A percentile compares a stretch with the other conserved stretches of the same genome.
Conservation (phyloP, 495 filamentous ascomycete genomes). For the Penicillium longicatenatum region DNA sequence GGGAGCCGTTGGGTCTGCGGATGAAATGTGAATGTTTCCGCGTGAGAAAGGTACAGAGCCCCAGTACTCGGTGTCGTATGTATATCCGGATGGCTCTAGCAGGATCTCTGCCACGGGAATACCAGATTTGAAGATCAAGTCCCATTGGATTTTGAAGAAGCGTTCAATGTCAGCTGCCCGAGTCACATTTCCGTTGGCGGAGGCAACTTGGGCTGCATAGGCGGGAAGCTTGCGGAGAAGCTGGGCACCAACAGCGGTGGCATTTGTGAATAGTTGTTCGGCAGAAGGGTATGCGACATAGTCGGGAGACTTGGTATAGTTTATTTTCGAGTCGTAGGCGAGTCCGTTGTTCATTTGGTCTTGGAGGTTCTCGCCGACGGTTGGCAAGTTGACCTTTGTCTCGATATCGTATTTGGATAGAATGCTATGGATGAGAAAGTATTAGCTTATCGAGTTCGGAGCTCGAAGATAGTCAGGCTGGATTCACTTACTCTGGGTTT, state of each 20-base stretch:
- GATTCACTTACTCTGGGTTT: slow-evolving; percentile 22
- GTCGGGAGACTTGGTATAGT: slow-evolving; percentile 14
- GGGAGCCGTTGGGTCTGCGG: slow-evolving; percentile 30
- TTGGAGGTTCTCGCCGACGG: slow-evolving; percentile 27
- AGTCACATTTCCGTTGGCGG: slow-evolving; percentile 23
- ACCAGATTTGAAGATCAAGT: slow-evolving; percentile 34
- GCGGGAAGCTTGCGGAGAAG: slow-evolving; percentile 21
- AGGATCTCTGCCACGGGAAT: slow-evolving; percentile 46
- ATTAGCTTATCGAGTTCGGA: background rate
- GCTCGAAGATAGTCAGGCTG: too few species aligned
- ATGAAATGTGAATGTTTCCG: slow-evolving; percentile 57
- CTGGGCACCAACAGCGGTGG: slow-evolving; percentile 16
- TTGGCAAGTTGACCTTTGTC: slow-evolving; percentile 22
- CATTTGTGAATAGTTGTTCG: slow-evolving; percentile 19
- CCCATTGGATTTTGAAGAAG: slow-evolving; percentile 29
- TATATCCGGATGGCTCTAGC: slow-evolving; percentile 26
- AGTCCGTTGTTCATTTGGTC: slow-evolving; percentile 30
- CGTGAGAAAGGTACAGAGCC: slow-evolving; percentile 51
- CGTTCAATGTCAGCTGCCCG: slow-evolving; percentile 17
- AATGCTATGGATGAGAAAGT: slow-evolving; percentile 5
- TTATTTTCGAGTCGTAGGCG: slow-evolving; percentile 16
- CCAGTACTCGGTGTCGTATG: slow-evolving; percentile 44
- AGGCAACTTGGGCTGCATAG: slow-evolving; percentile 22
- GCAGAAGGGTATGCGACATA: slow-evolving; percentile 25
- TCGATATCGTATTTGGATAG: slow-evolving; percentile 23